Conservation (phyloP, 345 rosid genomes). For the Brassica incana region DNA sequence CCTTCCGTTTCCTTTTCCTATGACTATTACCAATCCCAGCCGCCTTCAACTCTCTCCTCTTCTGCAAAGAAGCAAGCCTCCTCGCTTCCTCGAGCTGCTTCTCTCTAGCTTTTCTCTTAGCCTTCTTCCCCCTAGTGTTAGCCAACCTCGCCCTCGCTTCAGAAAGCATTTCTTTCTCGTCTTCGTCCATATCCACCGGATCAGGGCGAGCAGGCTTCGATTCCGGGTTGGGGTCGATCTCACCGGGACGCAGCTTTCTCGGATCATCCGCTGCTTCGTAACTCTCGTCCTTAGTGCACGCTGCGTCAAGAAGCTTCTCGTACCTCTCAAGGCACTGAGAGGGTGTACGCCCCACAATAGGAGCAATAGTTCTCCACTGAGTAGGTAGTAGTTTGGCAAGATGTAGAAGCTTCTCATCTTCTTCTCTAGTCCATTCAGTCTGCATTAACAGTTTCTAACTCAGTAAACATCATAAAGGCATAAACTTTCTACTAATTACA, state of each 20-base stretch:
- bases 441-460: slow-evolving; percentile 34
- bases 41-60: slow-evolving; percentile 95
- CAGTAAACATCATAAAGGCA: neutral
- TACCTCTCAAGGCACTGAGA: slow-evolving; percentile 98
- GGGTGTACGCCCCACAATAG: slow-evolving; percentile 98
- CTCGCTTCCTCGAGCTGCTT: slow-evolving; percentile 98
- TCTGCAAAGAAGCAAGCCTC: slow-evolving; percentile 98
- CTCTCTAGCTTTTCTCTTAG: slow-evolving; percentile 97
- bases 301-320: slow-evolving; percentile 97
- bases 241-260: slow-evolving; percentile 93
- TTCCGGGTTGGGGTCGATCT: slow-evolving; percentile 97
- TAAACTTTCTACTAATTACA: neutral
- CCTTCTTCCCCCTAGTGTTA: slow-evolving; percentile 96
- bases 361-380: slow-evolving; percentile 99
- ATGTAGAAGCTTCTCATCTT: slow-evolving; percentile 98
- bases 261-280: slow-evolving; percentile 97
- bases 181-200: slow-evolving; percentile 99
- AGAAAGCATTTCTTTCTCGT: slow-evolving; percentile 99
- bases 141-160: slow-evolving; percentile 97
- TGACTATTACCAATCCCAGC: slow-evolving; percentile 90
- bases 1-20: slow-evolving; percentile 85
- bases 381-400: slow-evolving; percentile 99
- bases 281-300: slow-evolving; percentile 94
- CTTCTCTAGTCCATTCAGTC: slow-evolving; percentile 99
- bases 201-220: slow-evolving; percentile 99